These are phyloP conservation scores for Dactylonectria estremocensis DNA, from an alignment of 2,329 filamentous ascomycete species.

Conservation along the genomic window DNA sequence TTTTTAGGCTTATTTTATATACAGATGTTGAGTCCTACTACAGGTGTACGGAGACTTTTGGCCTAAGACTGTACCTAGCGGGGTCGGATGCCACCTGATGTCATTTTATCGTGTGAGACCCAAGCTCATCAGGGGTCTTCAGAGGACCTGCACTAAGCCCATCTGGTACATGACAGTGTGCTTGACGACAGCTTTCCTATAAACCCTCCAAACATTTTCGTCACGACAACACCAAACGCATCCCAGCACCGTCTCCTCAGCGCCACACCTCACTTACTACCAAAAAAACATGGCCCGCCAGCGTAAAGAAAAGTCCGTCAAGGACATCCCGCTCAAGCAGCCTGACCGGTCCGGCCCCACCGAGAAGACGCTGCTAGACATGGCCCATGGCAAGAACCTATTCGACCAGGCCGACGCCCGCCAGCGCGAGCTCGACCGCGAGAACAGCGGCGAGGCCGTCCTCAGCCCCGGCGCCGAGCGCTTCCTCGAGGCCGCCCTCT, in stretches of 20 bases:
- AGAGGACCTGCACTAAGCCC: conserved; percentile 20
- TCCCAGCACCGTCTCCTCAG: conserved; percentile 1
- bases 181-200: conserved; percentile 15
- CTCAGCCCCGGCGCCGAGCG: conserved; percentile 65
- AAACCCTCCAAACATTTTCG: neutral
- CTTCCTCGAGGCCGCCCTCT: conserved; percentile 70
- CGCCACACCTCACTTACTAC: conserved; percentile 29
- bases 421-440: conserved; percentile 51
- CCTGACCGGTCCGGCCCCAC: conserved; percentile 75
- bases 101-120: conserved; percentile 13
- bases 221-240: conserved; percentile 18
- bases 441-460: conserved; percentile 49
- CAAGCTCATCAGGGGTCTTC: conserved; percentile 17
- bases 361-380: conserved; percentile 79
- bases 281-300: conserved; percentile 61
- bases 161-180: neutral
- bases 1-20: too few relatives aligned
- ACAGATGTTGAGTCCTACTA: too few relatives aligned
- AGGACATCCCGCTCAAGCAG: conserved; percentile 74
- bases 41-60: too few relatives aligned
- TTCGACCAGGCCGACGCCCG: conserved; percentile 64
- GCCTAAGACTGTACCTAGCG: too few relatives aligned
- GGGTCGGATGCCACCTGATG: conserved; percentile 24
- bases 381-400: conserved; percentile 77
- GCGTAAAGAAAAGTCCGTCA: conserved; percentile 64